These are phyloP conservation scores for Mercurialis annua DNA, from an alignment of 345 rosid species.

Conservation along the genomic window DNA sequence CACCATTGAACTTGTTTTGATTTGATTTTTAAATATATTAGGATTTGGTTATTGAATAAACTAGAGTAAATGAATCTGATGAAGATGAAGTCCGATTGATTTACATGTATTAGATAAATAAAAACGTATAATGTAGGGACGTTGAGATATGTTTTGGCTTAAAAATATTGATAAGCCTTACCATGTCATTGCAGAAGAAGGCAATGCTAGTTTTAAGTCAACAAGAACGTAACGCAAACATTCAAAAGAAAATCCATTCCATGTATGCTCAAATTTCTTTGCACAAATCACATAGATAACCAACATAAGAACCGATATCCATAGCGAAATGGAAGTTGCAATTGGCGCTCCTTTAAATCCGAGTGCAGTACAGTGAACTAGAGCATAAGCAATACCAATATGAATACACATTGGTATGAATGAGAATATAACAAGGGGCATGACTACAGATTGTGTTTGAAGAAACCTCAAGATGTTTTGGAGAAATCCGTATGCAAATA, in stretches of 20 bases:
- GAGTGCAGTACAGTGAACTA: slow-evolving; percentile 39
- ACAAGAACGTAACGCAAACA: slow-evolving; percentile 14
- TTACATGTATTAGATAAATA: too few relatives aligned
- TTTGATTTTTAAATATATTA: too few relatives aligned
- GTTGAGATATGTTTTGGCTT: too few relatives aligned
- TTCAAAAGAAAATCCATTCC: slow-evolving; percentile 23
- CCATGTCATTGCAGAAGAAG: slow-evolving; percentile 33
- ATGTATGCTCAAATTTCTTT: slow-evolving; percentile 17
- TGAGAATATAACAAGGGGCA: slow-evolving; percentile 46
- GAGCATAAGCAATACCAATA: slow-evolving; percentile 38
- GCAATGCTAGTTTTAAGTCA: slow-evolving; percentile 23
- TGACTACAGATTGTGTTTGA: slow-evolving; percentile 69
- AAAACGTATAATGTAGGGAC: too few relatives aligned
- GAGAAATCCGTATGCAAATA: slow-evolving; percentile 59
- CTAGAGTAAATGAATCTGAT: too few relatives aligned
- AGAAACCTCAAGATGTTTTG: slow-evolving; percentile 69
- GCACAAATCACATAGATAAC: slow-evolving; percentile 37
- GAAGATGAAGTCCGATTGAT: too few relatives aligned
- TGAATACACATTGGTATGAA: slow-evolving; percentile 45
- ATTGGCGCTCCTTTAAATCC: slow-evolving; percentile 67
- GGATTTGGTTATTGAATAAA: too few relatives aligned
- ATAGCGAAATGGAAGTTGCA: slow-evolving; percentile 65
- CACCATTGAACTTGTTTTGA: too few relatives aligned
- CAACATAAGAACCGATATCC: slow-evolving; percentile 46
- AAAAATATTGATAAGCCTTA: too few relatives aligned